Evolutionary conservation across 2,329 filamentous ascomycete species (phyloP).

Genomic region (Fusarium denticulatum): DNA sequence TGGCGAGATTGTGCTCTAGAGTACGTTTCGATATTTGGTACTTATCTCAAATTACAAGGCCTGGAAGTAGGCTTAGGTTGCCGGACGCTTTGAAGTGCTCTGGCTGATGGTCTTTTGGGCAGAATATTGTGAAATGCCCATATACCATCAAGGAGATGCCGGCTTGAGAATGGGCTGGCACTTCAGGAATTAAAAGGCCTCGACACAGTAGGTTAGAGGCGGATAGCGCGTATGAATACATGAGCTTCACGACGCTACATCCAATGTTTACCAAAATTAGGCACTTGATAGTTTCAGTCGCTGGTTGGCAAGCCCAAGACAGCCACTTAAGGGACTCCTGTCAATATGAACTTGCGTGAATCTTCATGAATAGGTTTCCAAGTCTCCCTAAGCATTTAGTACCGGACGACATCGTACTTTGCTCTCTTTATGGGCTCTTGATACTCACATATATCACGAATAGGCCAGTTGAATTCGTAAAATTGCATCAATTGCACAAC

Average conservation of each 20-base stretch:
- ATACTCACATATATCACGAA: neutral
- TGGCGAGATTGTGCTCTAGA: conserved; percentile 75
- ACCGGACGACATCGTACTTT: too few relatives aligned
- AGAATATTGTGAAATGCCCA: conserved; percentile 74
- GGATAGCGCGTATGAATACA: conserved; percentile 33
- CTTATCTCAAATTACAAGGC: conserved; percentile 10
- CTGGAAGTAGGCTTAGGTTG: neutral
- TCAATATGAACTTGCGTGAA: neutral
- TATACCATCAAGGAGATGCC: conserved; percentile 21
- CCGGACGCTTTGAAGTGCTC: conserved; percentile 11
- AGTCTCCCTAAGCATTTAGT: too few relatives aligned
- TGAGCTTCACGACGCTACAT: conserved; percentile 9
- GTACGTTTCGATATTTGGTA: neutral
- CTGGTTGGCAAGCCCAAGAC: neutral
- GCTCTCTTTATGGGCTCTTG: neutral
- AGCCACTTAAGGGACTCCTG: neutral
- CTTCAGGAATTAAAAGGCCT: conserved; percentile 10
- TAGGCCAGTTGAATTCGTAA: fast-evolving
- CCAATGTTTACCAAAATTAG: neutral
- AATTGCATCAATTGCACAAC: too few relatives aligned
- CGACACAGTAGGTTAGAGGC: conserved; percentile 22
- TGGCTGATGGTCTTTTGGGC: conserved; percentile 50
- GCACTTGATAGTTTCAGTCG: neutral
- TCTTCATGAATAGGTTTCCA: neutral
- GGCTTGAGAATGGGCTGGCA: conserved; percentile 7